Base-by-base conservation (phyloP, 495 filamentous ascomycete genomes). In the Aspergillus panamensis region DNA sequence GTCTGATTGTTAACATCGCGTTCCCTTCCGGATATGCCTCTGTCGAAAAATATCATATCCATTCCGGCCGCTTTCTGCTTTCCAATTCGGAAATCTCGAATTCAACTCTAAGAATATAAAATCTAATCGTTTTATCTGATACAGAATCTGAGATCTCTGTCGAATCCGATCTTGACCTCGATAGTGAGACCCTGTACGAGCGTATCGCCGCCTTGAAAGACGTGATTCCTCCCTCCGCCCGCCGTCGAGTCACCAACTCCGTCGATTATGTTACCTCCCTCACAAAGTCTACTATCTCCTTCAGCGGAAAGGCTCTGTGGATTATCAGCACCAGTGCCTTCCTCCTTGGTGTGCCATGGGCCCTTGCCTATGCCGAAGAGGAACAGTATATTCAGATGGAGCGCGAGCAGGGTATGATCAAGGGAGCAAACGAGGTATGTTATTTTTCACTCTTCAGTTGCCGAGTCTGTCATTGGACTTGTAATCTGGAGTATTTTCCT, bases 341-440 rank as follows among this genome's bases (percentile, higher is more conserved):
- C 72, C 74, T 99, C 65, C 73, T 99, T 56, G 91, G 89, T 68
- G 90, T 97, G 49, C 95, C 94, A 25, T 97, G 88, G 81, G 90
- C 91, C 53, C 80, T 99, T 57, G 91, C 92, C 43, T 91, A 89
- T 73, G 84, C 87, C 51, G 95, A 99, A 79, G 94, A 99, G 75
- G 92, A 97, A 80, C 87, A 95, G 79, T 82, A 94, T 68, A 77
- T 90, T 58, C 93, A 96, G 81, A 91, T 94, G 91, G 94, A 97
- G 83, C 86, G 89, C 74, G 93, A 97, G 80, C 88, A 92, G 86
- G 85, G 87, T 73, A 93, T 96, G 89, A 92, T 96, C 82, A 84
- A 90, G 81, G 83, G 85, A 71, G 89, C 81, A 56, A 84, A 84
- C 66, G 83, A 87, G 76, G 84, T 86, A 72, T 65, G 82, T 79